These are phyloP conservation scores for Aspergillus sp. DNA, from an alignment of 2,329 filamentous ascomycete species.

Conservation along the genomic window DNA sequence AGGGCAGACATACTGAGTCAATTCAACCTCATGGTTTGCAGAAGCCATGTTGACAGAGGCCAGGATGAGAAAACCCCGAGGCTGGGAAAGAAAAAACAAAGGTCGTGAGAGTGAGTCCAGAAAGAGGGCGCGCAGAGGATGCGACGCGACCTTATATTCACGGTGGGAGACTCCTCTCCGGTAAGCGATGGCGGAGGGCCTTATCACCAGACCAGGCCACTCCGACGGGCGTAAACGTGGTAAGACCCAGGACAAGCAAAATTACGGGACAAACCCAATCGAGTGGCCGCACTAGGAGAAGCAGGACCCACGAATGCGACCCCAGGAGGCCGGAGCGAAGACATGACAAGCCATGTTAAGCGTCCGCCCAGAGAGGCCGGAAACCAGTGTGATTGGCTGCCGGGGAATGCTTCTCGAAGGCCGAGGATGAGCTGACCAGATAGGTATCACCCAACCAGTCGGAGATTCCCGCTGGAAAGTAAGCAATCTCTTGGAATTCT, in stretches of 20 bases:
- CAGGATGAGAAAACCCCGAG: constrained; percentile 7
- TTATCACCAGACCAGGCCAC: constrained; percentile 58
- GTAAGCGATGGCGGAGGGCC: constrained; percentile 71
- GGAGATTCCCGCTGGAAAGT: constrained; percentile 5
- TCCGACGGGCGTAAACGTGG: constrained; percentile 12
- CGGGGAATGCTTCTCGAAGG: constrained; percentile 12
- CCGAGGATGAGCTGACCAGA: neutral
- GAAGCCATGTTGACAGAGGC: constrained; percentile 22
- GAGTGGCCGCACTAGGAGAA: constrained; percentile 5
- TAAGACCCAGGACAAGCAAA: constrained; percentile 17
- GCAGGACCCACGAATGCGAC: constrained; percentile 27
- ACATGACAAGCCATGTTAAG: constrained; percentile 20
- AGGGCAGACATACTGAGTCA: constrained; percentile 22
- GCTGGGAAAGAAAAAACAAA: constrained; percentile 1
- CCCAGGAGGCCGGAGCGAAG: constrained; percentile 16
- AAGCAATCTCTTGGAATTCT: neutral
- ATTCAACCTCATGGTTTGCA: constrained; percentile 26
- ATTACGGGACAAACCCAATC: constrained; percentile 14
- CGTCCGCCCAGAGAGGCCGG: constrained; percentile 12
- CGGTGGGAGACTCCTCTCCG: constrained; percentile 15
- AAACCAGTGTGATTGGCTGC: constrained; percentile 9
- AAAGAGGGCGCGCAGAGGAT: constrained; percentile 11
- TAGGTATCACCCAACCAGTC: neutral
- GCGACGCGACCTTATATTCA: constrained; percentile 24
- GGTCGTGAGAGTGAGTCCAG: constrained; percentile 7